Evolutionary conservation across 768 basidiomycete genomes (phyloP).

Genomic region (Atractiella rhizophila): DNA sequence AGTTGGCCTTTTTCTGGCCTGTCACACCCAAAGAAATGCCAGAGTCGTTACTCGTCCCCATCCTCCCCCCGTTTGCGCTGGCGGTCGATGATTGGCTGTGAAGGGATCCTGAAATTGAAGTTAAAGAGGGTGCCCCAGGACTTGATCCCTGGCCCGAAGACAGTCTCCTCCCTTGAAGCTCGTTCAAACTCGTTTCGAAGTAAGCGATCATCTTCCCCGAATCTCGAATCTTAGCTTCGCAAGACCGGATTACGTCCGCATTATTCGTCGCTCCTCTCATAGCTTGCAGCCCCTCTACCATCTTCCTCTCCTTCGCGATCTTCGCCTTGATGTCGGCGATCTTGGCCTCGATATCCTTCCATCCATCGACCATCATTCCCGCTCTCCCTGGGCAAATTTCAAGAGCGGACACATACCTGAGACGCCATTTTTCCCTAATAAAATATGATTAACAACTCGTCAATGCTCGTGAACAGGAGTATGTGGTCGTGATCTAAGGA

Average conservation of each 20-base stretch:
- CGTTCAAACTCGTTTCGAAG: slow-evolving; percentile 60
- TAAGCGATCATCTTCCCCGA: slow-evolving; percentile 59
- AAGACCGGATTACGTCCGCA: slow-evolving; percentile 55
- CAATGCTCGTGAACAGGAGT: too few species aligned
- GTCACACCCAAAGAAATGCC: too few species aligned
- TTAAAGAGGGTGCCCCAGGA: not conserved
- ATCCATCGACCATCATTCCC: not conserved
- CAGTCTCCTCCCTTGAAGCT: slow-evolving; percentile 43
- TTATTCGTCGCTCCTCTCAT: slow-evolving; percentile 61
- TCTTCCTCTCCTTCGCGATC: slow-evolving; percentile 77
- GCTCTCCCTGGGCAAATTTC: too few species aligned
- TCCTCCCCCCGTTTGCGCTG: not conserved
- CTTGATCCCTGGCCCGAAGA: not conserved
- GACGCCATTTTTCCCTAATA: too few species aligned
- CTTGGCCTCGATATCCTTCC: slow-evolving; percentile 26
- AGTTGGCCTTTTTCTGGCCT: slow-evolving; percentile 27
- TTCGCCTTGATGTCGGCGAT: slow-evolving; percentile 70
- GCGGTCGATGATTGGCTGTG: not conserved
- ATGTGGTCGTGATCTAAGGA: too few species aligned
- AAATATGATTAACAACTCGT: too few species aligned
- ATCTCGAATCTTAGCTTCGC: slow-evolving; percentile 65
- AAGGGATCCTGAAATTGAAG: not conserved
- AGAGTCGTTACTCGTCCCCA: too few species aligned
- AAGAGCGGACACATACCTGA: too few species aligned
- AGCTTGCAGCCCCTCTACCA: slow-evolving; percentile 56